A percentile compares a stretch with the other conserved stretches of the same genome.
Conservation (phyloP, 2,329 filamentous ascomycete species). For the Pezicula rhizophila region DNA sequence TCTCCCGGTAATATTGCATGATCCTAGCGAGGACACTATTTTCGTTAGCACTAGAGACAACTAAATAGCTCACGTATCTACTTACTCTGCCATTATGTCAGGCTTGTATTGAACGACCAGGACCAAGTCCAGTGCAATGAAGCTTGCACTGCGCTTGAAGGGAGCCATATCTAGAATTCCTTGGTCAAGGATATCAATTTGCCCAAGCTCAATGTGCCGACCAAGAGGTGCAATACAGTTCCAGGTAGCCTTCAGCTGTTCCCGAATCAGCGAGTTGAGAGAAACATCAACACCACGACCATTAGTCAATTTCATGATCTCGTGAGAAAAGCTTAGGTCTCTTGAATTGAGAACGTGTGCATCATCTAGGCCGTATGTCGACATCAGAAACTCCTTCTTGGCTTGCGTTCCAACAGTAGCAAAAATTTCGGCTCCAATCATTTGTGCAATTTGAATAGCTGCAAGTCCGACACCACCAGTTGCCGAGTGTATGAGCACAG, state of each 20-base stretch:
- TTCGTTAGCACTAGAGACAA: not conserved
- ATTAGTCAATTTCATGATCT: slow-evolving; percentile 21
- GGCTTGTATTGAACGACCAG: not conserved
- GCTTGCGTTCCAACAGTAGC: slow-evolving; percentile 24
- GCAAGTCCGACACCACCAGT: slow-evolving; percentile 25
- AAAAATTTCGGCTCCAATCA: slow-evolving; percentile 30
- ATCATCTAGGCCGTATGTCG: not conserved
- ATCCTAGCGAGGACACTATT: not conserved
- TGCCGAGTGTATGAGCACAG: slow-evolving; percentile 24
- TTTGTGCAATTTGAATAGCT: slow-evolving; percentile 22
- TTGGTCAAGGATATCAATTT: not conserved
- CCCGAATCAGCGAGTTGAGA: slow-evolving; percentile 40
- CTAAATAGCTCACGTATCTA: not conserved
- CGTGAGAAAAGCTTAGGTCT: slow-evolving; percentile 11
- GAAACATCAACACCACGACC: slow-evolving; percentile 36
- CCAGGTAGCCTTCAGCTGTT: slow-evolving; percentile 37
- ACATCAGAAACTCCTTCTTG: not conserved
- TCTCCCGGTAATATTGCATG: not conserved
- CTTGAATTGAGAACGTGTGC: not conserved
- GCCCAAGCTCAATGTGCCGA: slow-evolving; percentile 7
- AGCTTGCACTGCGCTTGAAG: not conserved
- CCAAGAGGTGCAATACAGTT: slow-evolving; percentile 31
- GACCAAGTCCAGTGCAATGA: not conserved
- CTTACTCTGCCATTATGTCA: not conserved
- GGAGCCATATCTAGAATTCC: not conserved